Evolutionary conservation across 352 stramenopile species (phyloP), one percentile per base, ranked within the genome.

Genomic region (Pythium grandisporangium): DNA sequence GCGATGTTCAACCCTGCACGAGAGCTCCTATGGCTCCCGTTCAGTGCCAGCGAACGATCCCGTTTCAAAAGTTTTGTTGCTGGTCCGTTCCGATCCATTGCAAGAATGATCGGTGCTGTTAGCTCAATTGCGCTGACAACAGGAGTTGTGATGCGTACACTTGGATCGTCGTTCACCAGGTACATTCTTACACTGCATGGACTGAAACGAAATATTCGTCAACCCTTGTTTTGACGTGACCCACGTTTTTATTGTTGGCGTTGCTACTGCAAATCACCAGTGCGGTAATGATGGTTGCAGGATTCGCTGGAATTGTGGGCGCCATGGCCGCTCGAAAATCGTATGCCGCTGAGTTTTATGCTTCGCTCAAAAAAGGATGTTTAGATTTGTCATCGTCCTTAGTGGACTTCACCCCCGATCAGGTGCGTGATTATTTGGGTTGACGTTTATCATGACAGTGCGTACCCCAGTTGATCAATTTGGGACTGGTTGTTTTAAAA

Each of bases 281-380:
- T 48, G 42, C 71, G 11, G 37, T 84, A 13, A 83, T 91, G 70
- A 84, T 71, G 43, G 54, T 54, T 19, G 60, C 66, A 1, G 72
- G 74, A 1, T 35, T 76, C 32, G 70, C 61, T 6, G 90, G 76
- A 76, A 70, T 85, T 22, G 33, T 84, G 6, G 74, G 87, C 35
- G 73, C 76, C 0, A 48, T 93, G 30, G 79, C 76, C 14, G 79
- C 79, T 0, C 60, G 73, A 23, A 80, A 89, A 26, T 86, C 77
- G n/a, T 93, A 93, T 30, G 75, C 80, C 10, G 63, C 72, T 0
- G 80, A 93, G 49, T 93, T 93, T 40, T 93, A 93, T 48, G 50
- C 77, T 10, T 91, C 80, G 2, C 61, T 93, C 24, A 77, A 82
- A 22, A 72, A 87, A 43, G 80, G 77, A 1, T 88, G 91, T 48